A percentile compares a stretch with the other conserved stretches of the same genome.
These are phyloP conservation scores for Linderniella brevidens DNA, from an alignment of 257 asterid genomes.

Conservation along the genomic window DNA sequence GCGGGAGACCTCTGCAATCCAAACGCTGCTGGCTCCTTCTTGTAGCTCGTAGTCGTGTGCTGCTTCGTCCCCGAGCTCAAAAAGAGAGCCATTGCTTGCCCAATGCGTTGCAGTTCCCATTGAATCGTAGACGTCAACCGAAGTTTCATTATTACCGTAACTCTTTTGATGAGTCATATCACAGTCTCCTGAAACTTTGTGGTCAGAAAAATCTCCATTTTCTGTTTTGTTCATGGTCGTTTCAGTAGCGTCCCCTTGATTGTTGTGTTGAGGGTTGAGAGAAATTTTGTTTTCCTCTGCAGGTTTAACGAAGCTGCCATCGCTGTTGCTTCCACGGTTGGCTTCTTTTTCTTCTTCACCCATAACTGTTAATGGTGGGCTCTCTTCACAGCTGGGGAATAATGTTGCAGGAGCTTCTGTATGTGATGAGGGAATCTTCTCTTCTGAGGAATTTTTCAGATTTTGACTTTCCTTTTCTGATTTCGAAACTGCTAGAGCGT, in stretches of 20 bases:
- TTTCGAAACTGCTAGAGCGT: too few species aligned
- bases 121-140: too few species aligned
- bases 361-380: conserved; percentile 9
- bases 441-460: too few species aligned
- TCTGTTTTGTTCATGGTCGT: conserved; percentile 9
- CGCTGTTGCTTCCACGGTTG: conserved; percentile 13
- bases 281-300: conserved; percentile 8
- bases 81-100: conserved; percentile 30
- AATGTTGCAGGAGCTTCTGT: too few species aligned
- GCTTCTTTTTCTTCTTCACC: conserved; percentile 13
- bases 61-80: conserved; percentile 42
- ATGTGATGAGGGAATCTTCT: too few species aligned
- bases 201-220: conserved; percentile 12
- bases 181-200: conserved; percentile 11
- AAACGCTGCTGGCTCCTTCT: conserved; percentile 26
- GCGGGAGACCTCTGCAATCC: conserved; percentile 72
- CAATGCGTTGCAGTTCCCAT: conserved; percentile 24
- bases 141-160: too few species aligned
- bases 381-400: conserved; percentile 9
- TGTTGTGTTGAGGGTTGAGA: background rate
- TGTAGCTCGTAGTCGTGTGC: conserved; percentile 18
- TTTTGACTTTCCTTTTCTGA: too few species aligned
- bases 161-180: conserved; percentile 12
- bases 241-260: conserved; percentile 4
- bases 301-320: conserved; percentile 6